Evolutionary conservation across 1,284 basidiomycete genomes (phyloP), one percentile per base, ranked within the genome.

Genomic region (Takashimella tepidaria): DNA sequence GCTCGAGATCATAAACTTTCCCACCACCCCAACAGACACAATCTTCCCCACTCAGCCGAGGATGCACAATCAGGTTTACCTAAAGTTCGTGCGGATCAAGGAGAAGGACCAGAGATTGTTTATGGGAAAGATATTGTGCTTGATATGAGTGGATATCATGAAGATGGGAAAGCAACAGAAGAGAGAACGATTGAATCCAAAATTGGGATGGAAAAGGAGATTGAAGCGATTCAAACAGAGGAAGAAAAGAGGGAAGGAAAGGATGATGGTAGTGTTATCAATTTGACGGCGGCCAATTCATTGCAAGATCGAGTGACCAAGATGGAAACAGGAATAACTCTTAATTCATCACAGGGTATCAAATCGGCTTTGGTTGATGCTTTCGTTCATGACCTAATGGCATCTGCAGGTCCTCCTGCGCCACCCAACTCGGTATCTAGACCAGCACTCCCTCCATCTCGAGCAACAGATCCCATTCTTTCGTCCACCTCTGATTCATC

Each of bases 101-200:
- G 78, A 8, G 79, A 84, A 55, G 79, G 80, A 44, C 85, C 86
- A 20, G 81, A 82, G 4, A 81, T 91, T 1, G 77, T 84, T 45
- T 89, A 89, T 64, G 84, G 63, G 13, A 58, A 60, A 57, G 75
- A 89, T 82, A 67, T 78, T 77, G 75, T 77, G 21, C 56, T 80
- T 57, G 73, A 76, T 61, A 76, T 78, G 69, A 72, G 70, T 8
- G 79, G 79, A 1, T 80, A 79, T 65, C 74, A 76, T 55, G 63
- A 58, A 31, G 40, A 43, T 10, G 21, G 16, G 23, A 22, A 20
- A 19, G 50, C 23, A 41, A 42, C 5, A 8, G 27, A 8, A 10
- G 12, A 16, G 46, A 11, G 26, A 8, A 13, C 10, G 10, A 8
- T 8, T 8, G 31, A 37, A 16, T 8, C 8, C 10, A 44, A 40